phyloP scores from a whole-genome alignment of 441 rosid species.

The Corymbia citriodora region DNA sequence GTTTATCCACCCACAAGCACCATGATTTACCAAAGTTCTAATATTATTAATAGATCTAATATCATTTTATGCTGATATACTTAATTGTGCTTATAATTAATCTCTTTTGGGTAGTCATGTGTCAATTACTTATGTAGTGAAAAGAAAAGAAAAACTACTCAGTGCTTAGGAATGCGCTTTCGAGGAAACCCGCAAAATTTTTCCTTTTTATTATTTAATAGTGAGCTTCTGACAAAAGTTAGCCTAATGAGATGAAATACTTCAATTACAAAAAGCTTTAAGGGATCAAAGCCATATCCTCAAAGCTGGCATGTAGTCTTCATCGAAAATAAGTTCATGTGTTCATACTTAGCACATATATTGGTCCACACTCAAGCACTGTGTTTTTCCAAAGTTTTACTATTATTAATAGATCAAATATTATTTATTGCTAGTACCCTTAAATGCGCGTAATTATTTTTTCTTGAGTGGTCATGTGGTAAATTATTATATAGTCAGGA shows the following conservation, averaged over 20 bases:
- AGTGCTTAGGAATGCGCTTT: neutral
- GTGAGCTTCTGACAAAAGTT: neutral
- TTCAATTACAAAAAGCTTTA: neutral
- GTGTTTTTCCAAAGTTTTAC: neutral
- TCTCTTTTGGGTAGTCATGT: no score
- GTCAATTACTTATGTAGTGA: no score
- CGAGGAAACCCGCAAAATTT: neutral
- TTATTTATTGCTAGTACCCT: no score
- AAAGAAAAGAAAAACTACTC: no score
- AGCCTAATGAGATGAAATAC: neutral
- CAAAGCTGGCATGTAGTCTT: neutral
- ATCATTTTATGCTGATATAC: neutral
- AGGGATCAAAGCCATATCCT: no score
- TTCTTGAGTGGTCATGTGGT: neutral
- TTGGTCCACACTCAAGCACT: neutral
- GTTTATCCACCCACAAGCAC: neutral
- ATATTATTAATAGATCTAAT: no score
- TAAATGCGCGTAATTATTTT: neutral
- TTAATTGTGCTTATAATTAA: no score
- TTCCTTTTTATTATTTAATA: neutral
- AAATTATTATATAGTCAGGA: neutral
- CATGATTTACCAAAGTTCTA: no score
- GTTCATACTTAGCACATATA: neutral
- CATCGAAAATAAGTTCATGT: neutral
- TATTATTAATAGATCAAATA: neutral